phyloP scores from a whole-genome alignment of 352 stramenopile genomes.

The Pythium myriotylum region DNA sequence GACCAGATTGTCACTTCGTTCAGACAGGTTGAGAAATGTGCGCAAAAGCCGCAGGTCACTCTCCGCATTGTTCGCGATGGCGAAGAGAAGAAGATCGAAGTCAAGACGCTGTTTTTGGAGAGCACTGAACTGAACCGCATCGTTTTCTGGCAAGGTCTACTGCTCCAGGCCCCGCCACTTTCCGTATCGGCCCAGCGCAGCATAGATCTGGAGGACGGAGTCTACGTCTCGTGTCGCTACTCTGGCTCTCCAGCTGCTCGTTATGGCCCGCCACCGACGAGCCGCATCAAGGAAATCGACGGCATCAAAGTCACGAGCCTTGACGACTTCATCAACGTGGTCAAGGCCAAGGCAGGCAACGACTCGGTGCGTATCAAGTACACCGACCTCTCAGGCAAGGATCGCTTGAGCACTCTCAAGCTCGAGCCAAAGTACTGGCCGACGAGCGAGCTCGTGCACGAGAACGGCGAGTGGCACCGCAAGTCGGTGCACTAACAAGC shows the following conservation, averaged over 20 bases:
- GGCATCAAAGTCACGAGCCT: slow-evolving; percentile 85
- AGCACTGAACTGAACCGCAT: slow-evolving; percentile 90
- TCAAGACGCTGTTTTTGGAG: slow-evolving; percentile 84
- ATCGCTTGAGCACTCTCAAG: slow-evolving; percentile 88
- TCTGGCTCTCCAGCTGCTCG: slow-evolving; percentile 87
- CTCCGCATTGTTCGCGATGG: slow-evolving; percentile 88
- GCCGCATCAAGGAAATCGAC: slow-evolving; percentile 91
- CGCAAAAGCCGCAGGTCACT: slow-evolving; percentile 75
- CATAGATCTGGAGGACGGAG: slow-evolving; percentile 80
- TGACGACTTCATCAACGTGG: slow-evolving; percentile 87
- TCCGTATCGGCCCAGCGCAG: slow-evolving; percentile 85
- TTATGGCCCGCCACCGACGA: slow-evolving; percentile 86
- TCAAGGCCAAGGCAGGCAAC: slow-evolving; percentile 57
- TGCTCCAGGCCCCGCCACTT: slow-evolving; percentile 88
- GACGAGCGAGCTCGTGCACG: slow-evolving; percentile 83
- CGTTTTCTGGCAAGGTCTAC: slow-evolving; percentile 90
- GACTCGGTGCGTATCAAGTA: slow-evolving; percentile 91
- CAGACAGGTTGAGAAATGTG: slow-evolving; percentile 78
- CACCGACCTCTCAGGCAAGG: slow-evolving; percentile 86
- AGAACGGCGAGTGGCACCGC: slow-evolving; percentile 79
- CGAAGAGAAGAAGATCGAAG: slow-evolving; percentile 58
- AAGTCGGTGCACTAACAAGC: slow-evolving; percentile 14
- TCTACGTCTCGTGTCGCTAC: slow-evolving; percentile 89
- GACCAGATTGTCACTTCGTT: slow-evolving; percentile 86
- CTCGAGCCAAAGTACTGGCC: slow-evolving; percentile 91